These are phyloP conservation scores for Diversispora eburnea DNA, from an alignment of 192 early-diverging fungal genomes.

Conservation along the genomic window DNA sequence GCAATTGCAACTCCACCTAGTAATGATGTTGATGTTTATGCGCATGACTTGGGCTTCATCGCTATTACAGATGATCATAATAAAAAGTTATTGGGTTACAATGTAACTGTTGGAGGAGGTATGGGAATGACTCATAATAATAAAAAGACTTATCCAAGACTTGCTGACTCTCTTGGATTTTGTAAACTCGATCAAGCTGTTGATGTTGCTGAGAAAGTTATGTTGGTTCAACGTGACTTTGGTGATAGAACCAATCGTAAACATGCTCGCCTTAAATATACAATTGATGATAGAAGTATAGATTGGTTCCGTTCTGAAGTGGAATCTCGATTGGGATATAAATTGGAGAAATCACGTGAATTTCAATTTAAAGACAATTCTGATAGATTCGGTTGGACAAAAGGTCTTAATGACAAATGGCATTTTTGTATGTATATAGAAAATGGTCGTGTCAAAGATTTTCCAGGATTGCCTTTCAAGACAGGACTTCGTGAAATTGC, in stretches of 20 bases:
- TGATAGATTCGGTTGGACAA: slow-evolving; percentile 93
- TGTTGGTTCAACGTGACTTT: slow-evolving; percentile 89
- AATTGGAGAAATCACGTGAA: slow-evolving; percentile 60
- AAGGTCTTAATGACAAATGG: slow-evolving; percentile 63
- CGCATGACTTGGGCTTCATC: slow-evolving; percentile 92
- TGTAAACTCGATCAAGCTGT: slow-evolving; percentile 74
- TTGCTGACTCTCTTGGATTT: slow-evolving; percentile 77
- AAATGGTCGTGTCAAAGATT: slow-evolving; percentile 89
- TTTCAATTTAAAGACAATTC: slow-evolving; percentile 84
- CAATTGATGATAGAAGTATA: slow-evolving; percentile 91
- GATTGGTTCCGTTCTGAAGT: slow-evolving; percentile 88
- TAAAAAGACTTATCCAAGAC: slow-evolving; percentile 93
- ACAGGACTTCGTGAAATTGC: slow-evolving; percentile 78
- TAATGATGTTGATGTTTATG: slow-evolving; percentile 96
- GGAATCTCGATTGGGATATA: slow-evolving; percentile 75
- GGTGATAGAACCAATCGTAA: slow-evolving; percentile 97
- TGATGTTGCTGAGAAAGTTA: slow-evolving; percentile 83
- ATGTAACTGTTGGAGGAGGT: slow-evolving; percentile 91
- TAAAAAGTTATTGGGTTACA: slow-evolving; percentile 81
- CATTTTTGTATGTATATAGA: slow-evolving; percentile 87
- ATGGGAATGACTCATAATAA: slow-evolving; percentile 99
- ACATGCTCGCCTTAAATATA: slow-evolving; percentile 98
- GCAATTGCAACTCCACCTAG: slow-evolving; percentile 90
- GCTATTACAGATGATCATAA: slow-evolving; percentile 74
- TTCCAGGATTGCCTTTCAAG: slow-evolving; percentile 67